Base-by-base conservation (phyloP, 2,329 filamentous ascomycete species). In the Rutstroemia sydowiana region DNA sequence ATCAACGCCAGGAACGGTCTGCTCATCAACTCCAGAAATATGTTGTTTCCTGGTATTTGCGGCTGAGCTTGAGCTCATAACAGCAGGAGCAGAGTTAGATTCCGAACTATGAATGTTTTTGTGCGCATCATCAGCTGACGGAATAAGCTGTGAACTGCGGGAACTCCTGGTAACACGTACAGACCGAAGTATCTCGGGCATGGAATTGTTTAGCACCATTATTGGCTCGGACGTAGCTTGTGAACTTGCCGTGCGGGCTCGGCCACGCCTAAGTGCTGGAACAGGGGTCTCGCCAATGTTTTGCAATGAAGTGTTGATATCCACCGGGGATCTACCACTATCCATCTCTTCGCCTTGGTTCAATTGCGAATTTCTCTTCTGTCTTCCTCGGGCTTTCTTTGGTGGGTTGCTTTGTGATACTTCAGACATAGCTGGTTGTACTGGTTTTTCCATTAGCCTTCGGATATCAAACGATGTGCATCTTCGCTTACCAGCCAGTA, bases 351-450 rank as follows among this genome's bases (percentile, higher is more conserved):
- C n/a, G n/a, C n/a, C n/a, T n/a, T n/a, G n/a, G n/a, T n/a, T n/a
- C n/a, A n/a, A 7, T 32, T 32, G 30, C 30, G 30, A 32, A 32
- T 32, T 13, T 32, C 30, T 32, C 9, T 45, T 46, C 16, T 53
- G 49, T 30, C 55, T 51, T 41, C 39, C 48, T 20, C 34, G 40
- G 32, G 48, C 61, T 47, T 61, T 61, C 16, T 30, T 8, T 13
- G 57, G n/a, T n/a, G n/a, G n/a, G n/a, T n/a, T n/a, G n/a, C 5
- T 18, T 37, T 41, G 48, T 7, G 50, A 52, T 26, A 16, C n/a
- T 30, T 11, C 18, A 5, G 1, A 20, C 10, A 18, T 20, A 20
- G 18, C 20, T 41, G 37, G 21, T 41, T 41, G 37, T 41, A 21
- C 37, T 41, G 11, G 14, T 18, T 5, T 41, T 11, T 20, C 13